Conservation (phyloP, 2,329 filamentous ascomycete species). For the Botrytis cinerea region DNA sequence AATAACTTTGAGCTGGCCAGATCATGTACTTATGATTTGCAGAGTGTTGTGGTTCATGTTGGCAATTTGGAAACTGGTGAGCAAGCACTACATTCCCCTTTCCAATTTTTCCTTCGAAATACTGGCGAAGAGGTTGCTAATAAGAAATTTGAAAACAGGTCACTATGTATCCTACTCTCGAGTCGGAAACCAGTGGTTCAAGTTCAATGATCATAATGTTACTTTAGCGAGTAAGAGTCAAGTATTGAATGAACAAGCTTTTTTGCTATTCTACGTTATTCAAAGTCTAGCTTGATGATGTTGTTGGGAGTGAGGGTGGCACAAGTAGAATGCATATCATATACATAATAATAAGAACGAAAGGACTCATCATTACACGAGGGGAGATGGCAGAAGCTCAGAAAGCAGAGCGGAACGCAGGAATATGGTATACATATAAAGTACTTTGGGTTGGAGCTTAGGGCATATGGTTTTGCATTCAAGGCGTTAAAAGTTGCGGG, state of each 20-base stretch:
- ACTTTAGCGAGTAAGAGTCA: conserved; percentile 81
- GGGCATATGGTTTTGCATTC: not conserved
- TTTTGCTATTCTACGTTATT: conserved; percentile 85
- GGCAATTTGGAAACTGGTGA: conserved; percentile 82
- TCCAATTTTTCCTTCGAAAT: not conserved
- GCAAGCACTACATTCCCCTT: conserved; percentile 14
- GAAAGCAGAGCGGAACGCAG: not conserved
- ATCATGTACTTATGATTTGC: conserved; percentile 79
- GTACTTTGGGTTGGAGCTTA: not conserved
- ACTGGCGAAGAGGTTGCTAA: conserved; percentile 57
- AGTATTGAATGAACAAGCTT: conserved; percentile 82
- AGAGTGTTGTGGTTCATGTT: conserved; percentile 89
- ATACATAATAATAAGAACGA: not conserved
- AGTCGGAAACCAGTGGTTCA: conserved; percentile 70
- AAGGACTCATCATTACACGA: not conserved
- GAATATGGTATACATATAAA: not conserved
- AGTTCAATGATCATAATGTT: conserved; percentile 94
- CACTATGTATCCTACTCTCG: conserved; percentile 27
- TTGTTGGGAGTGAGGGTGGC: not conserved
- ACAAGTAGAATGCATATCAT: not conserved
- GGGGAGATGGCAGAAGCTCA: not conserved
- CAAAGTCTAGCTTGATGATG: conserved; percentile 49
- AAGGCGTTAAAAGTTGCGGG: conserved; percentile 4
- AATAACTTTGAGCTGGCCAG: conserved; percentile 58
- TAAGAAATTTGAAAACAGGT: conserved; percentile 50